Base-by-base conservation (phyloP, 768 basidiomycete genomes). In the Cystofilobasidium macerans region DNA sequence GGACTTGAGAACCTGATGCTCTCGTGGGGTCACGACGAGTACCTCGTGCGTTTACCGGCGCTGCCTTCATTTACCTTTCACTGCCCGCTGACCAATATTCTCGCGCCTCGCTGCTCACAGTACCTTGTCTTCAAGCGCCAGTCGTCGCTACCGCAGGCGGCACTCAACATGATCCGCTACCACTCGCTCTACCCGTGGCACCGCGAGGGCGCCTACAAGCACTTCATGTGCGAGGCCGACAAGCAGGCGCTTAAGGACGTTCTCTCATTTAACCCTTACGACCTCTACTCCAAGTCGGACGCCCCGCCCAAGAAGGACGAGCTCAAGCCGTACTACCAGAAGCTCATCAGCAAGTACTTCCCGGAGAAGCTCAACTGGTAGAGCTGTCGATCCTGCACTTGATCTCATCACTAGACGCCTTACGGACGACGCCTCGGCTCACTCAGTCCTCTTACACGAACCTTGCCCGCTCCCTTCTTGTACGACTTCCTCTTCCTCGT, bases 171-270 rank as follows among this genome's bases (percentile, higher is more conserved):
- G 90, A 89, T 94, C 73, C 84, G 91, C 36, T 94, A 89, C 75
- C 91, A 93, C 78, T 88, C 86, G 71, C 94, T 93, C 81, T 94
- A 93, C 78, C 90, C 91, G 76, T 61, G 54, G 90, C 91, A 94
- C 76, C 82, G 90, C 48, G 91, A 92, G 73, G 81, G 81, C 62
- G 91, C 90, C 0, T 94, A 94, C 78, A 74, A 75, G 26, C 86
- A 92, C 73, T 82, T 94, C 56, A 85, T 83, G 69, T 85, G 85
- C 74, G 85, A 85, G 22, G 83, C 84, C n/a, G 77, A 77, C 65
- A 42, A 73, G 43, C 69, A 71, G 42, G 71, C 72, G 43, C 70
- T 77, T 33, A 61, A 70, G 42, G 68, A 47, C 24, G 68, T 69
- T 9, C 40, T 54, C 28, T 22, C 32, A 7, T 45, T 61, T 38